Evolutionary conservation across 805 yeast species (phyloP), one percentile per base, ranked within the genome.

Genomic region (Tetrapisispora iriomotensis): DNA sequence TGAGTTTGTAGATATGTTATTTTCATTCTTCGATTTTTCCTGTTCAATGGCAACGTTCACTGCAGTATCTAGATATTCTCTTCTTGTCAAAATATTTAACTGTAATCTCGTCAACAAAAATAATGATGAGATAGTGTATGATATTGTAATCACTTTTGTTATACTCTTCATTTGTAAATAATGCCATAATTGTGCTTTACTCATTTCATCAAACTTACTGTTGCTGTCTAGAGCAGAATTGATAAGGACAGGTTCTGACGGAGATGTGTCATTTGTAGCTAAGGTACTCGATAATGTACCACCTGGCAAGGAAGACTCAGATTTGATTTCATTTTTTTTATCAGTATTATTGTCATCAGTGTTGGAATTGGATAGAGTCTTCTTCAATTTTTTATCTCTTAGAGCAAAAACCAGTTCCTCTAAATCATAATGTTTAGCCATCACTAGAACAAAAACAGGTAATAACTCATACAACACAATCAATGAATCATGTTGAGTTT

Each of bases 401-500:
- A 58, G 42, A 6, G 48, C 45, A 6, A 37, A 42, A 21, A 58
- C 47, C 18, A 55, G 34, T n/a, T 46, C 53, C 34, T 55, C 61
- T 31, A 50, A 47, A 48, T 50, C 53, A 36, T 53, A 44, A 10
- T 45, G 46, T 20, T 46, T 44, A 10, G 53, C 45, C 33, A 57
- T 34, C 2, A 56, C 56, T 38, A 56, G 71, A 6, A 79, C 70
- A 31, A 88, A 65, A 4, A 85, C 84, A 1, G 95, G 94, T 36
- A 84, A 66, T 45, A 90, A 68, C 4, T 94, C 88, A 55, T 83
- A 68, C 38, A 88, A 75, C 0, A 96, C 90, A 64, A 77, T 77
- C 38, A 82, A 70, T 34, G 95, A 84, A 60, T 90, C 97, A 49
- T 79, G 79, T 54, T 88, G 96, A 9, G 96, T 90, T 65, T 87